Percentiles rank a stretch among this genome's conserved stretches.
These are phyloP conservation scores for Auxenochlorella pyrenoidosa DNA, from an alignment of 139 green algal species.

Conservation along the genomic window DNA sequence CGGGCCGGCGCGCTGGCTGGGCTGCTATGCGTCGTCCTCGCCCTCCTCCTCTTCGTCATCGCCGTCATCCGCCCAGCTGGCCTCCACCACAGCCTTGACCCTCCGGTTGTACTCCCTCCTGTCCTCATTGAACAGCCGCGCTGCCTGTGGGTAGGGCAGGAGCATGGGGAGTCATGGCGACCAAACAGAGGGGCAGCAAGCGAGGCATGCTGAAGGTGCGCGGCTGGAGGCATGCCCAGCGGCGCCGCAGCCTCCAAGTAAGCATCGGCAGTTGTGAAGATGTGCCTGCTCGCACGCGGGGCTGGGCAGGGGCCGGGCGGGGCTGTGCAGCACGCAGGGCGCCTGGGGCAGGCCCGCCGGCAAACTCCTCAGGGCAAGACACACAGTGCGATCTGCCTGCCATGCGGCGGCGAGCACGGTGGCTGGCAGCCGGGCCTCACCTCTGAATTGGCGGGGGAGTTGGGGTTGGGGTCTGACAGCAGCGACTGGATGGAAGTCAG, in stretches of 20 bases:
- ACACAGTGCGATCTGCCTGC: too few relatives aligned
- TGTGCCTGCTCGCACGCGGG: neutral
- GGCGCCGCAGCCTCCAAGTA: too few relatives aligned
- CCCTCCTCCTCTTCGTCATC: constrained; percentile 38
- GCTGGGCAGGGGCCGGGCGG: too few relatives aligned
- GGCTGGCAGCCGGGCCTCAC: neutral
- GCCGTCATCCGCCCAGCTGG: constrained; percentile 62
- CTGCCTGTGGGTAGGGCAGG: neutral
- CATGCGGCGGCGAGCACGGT: too few relatives aligned
- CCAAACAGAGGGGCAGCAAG: too few relatives aligned
- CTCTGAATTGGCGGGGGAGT: constrained; percentile 97
- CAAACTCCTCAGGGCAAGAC: too few relatives aligned
- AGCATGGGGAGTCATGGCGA: too few relatives aligned
- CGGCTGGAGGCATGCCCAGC: too few relatives aligned
- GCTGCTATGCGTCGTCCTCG: constrained; percentile 3
- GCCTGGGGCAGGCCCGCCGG: too few relatives aligned
- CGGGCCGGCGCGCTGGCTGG: neutral
- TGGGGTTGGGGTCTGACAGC: constrained; percentile 97
- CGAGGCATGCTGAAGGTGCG: too few relatives aligned
- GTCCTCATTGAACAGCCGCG: constrained; percentile 49
- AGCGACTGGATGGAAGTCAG: constrained; percentile 97
- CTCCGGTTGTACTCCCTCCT: constrained; percentile 90
- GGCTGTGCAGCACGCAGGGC: too few relatives aligned
- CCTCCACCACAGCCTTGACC: constrained; percentile 87
- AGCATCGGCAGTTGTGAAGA: neutral